Conservation (phyloP, 75 land plant species). For the Picea sitchensis region DNA sequence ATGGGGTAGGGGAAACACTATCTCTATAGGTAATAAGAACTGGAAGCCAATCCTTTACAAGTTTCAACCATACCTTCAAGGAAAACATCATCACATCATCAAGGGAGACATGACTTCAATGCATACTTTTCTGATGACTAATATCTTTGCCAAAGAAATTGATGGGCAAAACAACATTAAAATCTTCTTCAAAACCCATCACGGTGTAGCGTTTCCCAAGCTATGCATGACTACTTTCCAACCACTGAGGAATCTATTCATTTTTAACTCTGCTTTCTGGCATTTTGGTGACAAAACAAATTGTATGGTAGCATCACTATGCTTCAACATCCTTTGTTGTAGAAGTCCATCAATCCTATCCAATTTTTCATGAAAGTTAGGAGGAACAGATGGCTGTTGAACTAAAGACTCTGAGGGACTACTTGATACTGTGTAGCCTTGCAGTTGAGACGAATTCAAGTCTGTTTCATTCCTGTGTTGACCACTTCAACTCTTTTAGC, state of each 20-base stretch:
- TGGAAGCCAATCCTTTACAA: too few species aligned
- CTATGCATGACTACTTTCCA: neutral
- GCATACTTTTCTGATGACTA: too few species aligned
- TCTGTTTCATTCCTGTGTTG: conserved; percentile 2
- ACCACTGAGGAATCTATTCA: neutral
- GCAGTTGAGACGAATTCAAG: neutral
- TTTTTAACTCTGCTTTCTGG: neutral
- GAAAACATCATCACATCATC: too few species aligned
- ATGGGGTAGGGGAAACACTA: too few species aligned
- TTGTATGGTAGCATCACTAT: neutral
- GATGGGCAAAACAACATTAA: neutral
- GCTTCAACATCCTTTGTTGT: neutral
- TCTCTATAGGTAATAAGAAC: too few species aligned
- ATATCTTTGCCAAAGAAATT: too few species aligned
- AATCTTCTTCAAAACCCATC: neutral
- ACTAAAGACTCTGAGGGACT: neutral
- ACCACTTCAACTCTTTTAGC: neutral
- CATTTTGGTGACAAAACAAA: neutral
- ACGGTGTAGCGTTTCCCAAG: neutral
- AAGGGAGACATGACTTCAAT: too few species aligned
- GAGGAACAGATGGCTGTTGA: neutral
- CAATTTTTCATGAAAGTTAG: neutral
- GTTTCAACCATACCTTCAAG: too few species aligned
- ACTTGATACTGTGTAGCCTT: neutral
- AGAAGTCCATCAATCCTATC: neutral